Conservation (phyloP, 345 rosid species). For the Rhizophora apiculata region DNA sequence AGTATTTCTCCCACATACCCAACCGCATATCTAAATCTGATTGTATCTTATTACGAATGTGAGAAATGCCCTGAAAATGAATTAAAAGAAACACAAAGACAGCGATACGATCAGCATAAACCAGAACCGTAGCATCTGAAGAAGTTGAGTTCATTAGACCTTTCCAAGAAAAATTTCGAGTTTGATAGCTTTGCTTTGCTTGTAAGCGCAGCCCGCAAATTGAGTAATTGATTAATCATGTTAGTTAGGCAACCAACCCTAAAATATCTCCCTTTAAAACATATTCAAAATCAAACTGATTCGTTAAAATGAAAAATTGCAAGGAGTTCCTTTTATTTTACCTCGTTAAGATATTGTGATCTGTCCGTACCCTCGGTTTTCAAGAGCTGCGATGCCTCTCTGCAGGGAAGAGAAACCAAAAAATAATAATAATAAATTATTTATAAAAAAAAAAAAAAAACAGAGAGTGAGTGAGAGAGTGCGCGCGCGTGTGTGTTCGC, state of each 20-base stretch:
- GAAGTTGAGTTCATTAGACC: no score
- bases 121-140: no score
- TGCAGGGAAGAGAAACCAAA: constrained; percentile 21
- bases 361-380: constrained; percentile 39
- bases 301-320: background rate
- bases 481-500: no score
- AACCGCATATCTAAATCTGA: constrained; percentile 52
- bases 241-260: no score
- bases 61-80: constrained; percentile 51
- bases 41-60: constrained; percentile 47
- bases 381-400: constrained; percentile 55
- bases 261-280: no score
- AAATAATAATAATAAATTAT: background rate
- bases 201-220: no score
- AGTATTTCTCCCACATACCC: constrained; percentile 72
- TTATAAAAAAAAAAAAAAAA: background rate
- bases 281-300: no score
- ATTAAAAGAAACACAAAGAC: background rate
- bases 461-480: constrained; percentile 1
- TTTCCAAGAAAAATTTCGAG: no score
- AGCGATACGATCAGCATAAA: background rate
- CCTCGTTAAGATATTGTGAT: constrained; percentile 56
- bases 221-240: no score
- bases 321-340: constrained; percentile 7
- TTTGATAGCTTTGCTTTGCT: no score